Evolutionary conservation across 352 stramenopile species (phyloP), one percentile per base, ranked within the genome.

Genomic region (Pythium aquatile): DNA sequence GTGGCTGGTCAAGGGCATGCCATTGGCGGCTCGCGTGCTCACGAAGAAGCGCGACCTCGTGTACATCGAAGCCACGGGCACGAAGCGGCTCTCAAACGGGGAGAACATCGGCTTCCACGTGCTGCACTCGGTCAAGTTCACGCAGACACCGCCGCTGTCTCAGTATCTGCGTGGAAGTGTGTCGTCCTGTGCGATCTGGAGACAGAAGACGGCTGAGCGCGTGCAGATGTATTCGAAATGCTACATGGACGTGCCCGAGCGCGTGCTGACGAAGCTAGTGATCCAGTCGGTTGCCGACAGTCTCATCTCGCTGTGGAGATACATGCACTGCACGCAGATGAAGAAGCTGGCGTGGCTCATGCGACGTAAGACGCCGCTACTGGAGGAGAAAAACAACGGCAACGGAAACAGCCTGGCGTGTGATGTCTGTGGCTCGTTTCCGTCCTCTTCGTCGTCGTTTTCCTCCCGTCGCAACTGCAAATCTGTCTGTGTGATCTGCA

Each of bases 311-410:
- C 67, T 71, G 1, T 81, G 71, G n/a, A 61, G 55, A 9, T 63
- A 76, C 42, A 74, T 89, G 48, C 56, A 86, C 35, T 91, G 82
- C 61, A 73, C 75, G 14, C 75, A 81, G 20, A 86, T 87, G 78
- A 83, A 84, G 47, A 91, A 89, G 60, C 71, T 89, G n/a, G 59
- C 82, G 63, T 91, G 82, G 79, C 72, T 84, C 55, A 53, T 68
- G 49, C 55, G 55, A 10, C 61, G 66, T 39, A 59, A 63, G 52
- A 66, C 44, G 51, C 58, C 57, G 5, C 14, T 66, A 5, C 48
- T 63, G 2, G 64, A 70, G 20, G 64, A 52, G 26, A 51, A 35
- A 4, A 40, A 17, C 37, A 11, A 4, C 17, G n/a, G 9, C 5
- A 9, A 49, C 1, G 14, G 4, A 0, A 47, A 28, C 9, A 20